Evolutionary conservation across 371 early-diverging fungal genomes (phyloP).

Genomic region (Sporodiniella umbellata): DNA sequence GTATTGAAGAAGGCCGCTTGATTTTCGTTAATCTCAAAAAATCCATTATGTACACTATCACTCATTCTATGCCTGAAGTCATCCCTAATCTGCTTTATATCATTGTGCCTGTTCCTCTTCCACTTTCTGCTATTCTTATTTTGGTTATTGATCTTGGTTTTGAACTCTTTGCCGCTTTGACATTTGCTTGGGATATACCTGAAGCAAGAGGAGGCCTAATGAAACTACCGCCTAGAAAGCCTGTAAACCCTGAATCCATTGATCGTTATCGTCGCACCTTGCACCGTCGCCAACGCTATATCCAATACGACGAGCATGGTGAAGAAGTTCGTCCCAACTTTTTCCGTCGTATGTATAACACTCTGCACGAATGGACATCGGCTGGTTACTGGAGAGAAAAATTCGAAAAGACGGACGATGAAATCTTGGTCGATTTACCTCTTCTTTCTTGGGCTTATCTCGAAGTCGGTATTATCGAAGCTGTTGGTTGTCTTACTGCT

Average conservation of each 20-base stretch:
- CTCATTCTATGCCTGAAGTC: conserved; percentile 87
- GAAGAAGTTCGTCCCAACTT: conserved; percentile 33
- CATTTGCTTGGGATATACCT: conserved; percentile 92
- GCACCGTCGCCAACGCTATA: conserved; percentile 43
- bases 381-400: conserved; percentile 59
- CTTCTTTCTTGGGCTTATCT: conserved; percentile 85
- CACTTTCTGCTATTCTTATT: conserved; percentile 81
- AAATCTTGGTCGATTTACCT: conserved; percentile 82
- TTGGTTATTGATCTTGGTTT: conserved; percentile 92
- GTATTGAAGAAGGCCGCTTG: conserved; percentile 92
- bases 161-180: conserved; percentile 83
- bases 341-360: conserved; percentile 23
- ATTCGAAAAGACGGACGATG: conserved; percentile 71
- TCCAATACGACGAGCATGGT: conserved; percentile 46
- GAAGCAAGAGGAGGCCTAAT: conserved; percentile 80
- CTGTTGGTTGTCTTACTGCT: conserved; percentile 67
- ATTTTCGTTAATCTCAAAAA: conserved; percentile 96
- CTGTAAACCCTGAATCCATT: conserved; percentile 74
- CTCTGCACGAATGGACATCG: conserved; percentile 46
- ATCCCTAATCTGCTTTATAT: conserved; percentile 80
- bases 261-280: conserved; percentile 59
- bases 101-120: conserved; percentile 85
- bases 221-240: conserved; percentile 86
- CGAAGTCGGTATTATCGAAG: conserved; percentile 80
- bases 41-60: conserved; percentile 87